Evolutionary conservation across 108 stramenopile genomes (phyloP), one percentile per base, ranked within the genome.

Genomic region (Discostella stelligeroides): DNA sequence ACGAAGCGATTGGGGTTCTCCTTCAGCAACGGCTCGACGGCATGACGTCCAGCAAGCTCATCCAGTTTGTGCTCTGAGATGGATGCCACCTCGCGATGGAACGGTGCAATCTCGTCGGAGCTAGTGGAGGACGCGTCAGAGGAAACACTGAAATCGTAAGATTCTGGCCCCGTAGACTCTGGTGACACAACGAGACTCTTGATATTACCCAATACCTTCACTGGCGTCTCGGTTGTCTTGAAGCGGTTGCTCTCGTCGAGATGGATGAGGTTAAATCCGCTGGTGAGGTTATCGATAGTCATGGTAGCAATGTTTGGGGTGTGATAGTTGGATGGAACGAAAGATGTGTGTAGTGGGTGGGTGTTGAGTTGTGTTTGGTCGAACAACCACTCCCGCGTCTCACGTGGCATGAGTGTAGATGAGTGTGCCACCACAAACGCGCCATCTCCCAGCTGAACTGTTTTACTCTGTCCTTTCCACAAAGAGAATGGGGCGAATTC

Each of bases 1-100:
- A 99, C 98, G 79, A 99, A 99, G 29, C 99, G 88, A 29, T 82
- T 81, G 2, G 95, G 95, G 62, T 96, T 96, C 69, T 89, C 91
- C 73, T 68, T 79, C 47, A 96, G 60, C 1, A 96, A 78, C 34
- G 95, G 95, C 64, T 77, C 80, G 49, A 72, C 71, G 14, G 37
- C 64, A 29, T 81, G 81, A 6, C 57, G 61, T 17, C 92, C 92
- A 7, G 74, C 81, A 50, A 85, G 64, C 76, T 92, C 92, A 10
- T 43, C 59, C 15, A 73, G 53, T 59, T 89, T 92, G 76, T 92
- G 92, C 29, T 90, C 88, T 1, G 88, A 82, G 56, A 87, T 79
- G 6, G 34, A 34, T 9, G 46, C 63, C 14, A 74, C 66, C 48
- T 54, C 51, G 25, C 59, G 43, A 17, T 45, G 43, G 43, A 45